Conservation (phyloP, 2,329 filamentous ascomycete species). For the Paramyrothecium sp. region DNA sequence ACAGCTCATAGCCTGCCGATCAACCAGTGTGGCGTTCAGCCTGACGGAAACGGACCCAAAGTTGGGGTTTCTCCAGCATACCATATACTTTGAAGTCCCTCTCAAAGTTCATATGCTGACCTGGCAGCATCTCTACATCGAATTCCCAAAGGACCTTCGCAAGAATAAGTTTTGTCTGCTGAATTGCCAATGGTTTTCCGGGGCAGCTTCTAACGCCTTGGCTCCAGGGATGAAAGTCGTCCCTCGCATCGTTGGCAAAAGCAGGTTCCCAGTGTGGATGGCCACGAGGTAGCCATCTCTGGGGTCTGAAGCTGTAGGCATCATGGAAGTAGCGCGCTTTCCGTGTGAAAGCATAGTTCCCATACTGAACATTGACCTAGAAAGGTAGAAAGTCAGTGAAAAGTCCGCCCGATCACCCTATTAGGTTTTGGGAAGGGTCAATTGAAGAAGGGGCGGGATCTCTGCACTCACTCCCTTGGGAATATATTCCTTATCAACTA, state of each 20-base stretch:
- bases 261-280: neutral
- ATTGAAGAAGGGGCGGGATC: too few species aligned
- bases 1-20: too few species aligned
- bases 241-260: neutral
- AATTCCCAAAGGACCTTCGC: neutral
- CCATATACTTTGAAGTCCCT: slow-evolving; percentile 1
- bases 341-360: neutral
- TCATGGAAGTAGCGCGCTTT: neutral
- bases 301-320: neutral
- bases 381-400: too few species aligned
- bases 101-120: neutral
- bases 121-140: neutral
- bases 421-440: too few species aligned
- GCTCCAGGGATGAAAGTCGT: slow-evolving; percentile 1
- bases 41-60: neutral
- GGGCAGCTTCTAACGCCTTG: neutral
- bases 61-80: neutral
- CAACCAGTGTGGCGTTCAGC: neutral
- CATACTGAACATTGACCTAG: slow-evolving; percentile 1
- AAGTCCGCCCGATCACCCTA: too few species aligned
- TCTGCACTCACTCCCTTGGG: slow-evolving; percentile 9
- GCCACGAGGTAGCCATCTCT: neutral
- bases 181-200: neutral
- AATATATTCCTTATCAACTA: slow-evolving; percentile 20
- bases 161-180: neutral